Evolutionary conservation across 1,284 basidiomycete species (phyloP).

Genomic region (Marasmius tenuissimus): DNA sequence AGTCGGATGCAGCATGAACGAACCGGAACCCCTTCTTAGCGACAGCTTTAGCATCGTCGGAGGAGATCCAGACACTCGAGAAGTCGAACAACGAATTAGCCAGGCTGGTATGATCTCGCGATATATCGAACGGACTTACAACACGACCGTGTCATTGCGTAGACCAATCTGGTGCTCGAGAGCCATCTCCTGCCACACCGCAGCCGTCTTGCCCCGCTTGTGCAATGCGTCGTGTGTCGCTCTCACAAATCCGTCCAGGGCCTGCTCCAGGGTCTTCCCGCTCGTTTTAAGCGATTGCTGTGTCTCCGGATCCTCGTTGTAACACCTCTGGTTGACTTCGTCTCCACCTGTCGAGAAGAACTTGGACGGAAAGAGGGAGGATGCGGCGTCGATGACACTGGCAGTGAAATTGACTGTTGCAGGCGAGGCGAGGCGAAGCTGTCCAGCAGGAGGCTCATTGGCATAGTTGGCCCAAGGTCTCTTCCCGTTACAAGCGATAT

Average conservation of each 20-base stretch:
- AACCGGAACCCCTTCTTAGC: constrained; percentile 59
- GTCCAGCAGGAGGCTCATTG: constrained; percentile 79
- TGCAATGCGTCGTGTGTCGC: constrained; percentile 34
- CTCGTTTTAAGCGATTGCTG: constrained; percentile 46
- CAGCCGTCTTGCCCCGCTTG: constrained; percentile 39
- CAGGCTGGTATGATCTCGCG: not conserved
- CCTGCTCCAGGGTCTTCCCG: constrained; percentile 60
- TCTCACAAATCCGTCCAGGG: constrained; percentile 41
- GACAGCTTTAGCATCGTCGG: constrained; percentile 57
- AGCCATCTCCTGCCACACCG: constrained; percentile 67
- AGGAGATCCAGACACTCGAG: constrained; percentile 74
- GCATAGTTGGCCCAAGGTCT: constrained; percentile 67
- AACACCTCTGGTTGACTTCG: constrained; percentile 76
- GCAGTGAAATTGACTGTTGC: constrained; percentile 44
- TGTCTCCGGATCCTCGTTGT: constrained; percentile 60
- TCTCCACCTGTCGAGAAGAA: constrained; percentile 84
- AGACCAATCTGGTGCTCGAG: constrained; percentile 64
- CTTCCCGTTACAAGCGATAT: constrained; percentile 69
- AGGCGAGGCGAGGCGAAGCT: constrained; percentile 66
- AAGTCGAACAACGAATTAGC: not conserved
- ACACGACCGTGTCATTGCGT: constrained; percentile 66
- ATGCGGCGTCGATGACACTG: constrained; percentile 37
- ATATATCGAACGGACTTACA: constrained; percentile 41
- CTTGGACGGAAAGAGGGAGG: constrained; percentile 48
- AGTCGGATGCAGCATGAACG: constrained; percentile 70